phyloP scores from a whole-genome alignment of 2,329 filamentous ascomycete species.

The Aspergillus tubingensis region DNA sequence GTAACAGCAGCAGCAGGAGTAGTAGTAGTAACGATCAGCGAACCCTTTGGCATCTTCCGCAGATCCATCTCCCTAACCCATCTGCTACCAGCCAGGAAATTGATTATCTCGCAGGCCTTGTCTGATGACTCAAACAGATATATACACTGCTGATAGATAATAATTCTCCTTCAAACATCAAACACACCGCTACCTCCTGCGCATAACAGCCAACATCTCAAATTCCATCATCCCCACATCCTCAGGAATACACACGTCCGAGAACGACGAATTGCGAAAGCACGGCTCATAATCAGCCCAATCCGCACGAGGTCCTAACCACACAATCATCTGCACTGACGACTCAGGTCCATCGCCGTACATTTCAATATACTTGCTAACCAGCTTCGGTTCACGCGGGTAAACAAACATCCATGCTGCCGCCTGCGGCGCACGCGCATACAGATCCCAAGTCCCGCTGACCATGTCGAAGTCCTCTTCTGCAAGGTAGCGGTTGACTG shows the following conservation, averaged over 20 bases:
- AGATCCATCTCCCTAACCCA: too few relatives aligned
- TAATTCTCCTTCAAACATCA: too few relatives aligned
- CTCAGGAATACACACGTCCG: constrained; percentile 18
- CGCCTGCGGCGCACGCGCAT: constrained; percentile 45
- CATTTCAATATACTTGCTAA: constrained; percentile 47
- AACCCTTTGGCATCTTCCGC: too few relatives aligned
- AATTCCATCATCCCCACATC: constrained; percentile 27
- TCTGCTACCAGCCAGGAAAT: too few relatives aligned
- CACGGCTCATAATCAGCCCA: constrained; percentile 35
- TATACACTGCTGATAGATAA: too few relatives aligned
- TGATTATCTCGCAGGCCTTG: too few relatives aligned
- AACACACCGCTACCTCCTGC: background rate
- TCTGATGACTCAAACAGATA: too few relatives aligned
- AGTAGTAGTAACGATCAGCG: too few relatives aligned
- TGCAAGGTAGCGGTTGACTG: constrained; percentile 50
- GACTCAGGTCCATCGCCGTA: constrained; percentile 13
- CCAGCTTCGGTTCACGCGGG: constrained; percentile 50
- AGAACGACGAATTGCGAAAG: constrained; percentile 27
- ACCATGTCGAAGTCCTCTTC: constrained; percentile 46
- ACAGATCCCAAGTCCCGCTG: constrained; percentile 47
- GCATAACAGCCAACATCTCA: constrained; percentile 25
- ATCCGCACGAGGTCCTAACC: constrained; percentile 34
- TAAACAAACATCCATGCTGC: constrained; percentile 57
- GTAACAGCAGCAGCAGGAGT: too few relatives aligned
- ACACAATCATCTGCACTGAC: constrained; percentile 27